phyloP scores from a whole-genome alignment of 352 stramenopile genomes.

The Achlya hypogyna region DNA sequence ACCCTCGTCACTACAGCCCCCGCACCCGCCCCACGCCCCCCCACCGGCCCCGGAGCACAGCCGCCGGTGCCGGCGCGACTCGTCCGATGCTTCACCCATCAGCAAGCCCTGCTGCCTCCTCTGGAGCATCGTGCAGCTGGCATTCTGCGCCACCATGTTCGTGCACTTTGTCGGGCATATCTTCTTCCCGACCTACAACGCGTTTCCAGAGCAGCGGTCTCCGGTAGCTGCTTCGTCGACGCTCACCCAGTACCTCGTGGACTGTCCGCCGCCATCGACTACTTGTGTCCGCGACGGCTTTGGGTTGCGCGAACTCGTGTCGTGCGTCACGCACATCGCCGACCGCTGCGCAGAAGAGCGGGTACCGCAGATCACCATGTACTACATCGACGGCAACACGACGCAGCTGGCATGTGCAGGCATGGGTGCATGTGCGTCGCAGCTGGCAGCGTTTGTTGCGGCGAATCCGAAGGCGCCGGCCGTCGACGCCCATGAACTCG shows the following conservation, averaged over 20 bases:
- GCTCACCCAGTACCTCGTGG: background rate
- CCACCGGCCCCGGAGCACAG: background rate
- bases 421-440: background rate
- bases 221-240: background rate
- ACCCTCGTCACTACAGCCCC: background rate
- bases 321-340: background rate
- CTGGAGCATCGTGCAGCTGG: background rate
- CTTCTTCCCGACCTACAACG: background rate
- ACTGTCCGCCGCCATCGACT: background rate
- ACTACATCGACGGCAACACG: conserved; percentile 1
- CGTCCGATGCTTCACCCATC: background rate
- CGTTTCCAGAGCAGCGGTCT: background rate
- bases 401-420: background rate
- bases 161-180: background rate
- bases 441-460: background rate
- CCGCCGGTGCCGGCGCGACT: background rate
- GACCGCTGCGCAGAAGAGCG: background rate
- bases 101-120: background rate
- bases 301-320: background rate
- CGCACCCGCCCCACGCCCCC: background rate
- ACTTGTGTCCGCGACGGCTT: background rate
- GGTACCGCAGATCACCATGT: background rate
- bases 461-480: background rate
- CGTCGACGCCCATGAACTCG: no score
- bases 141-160: background rate